Base-by-base conservation (phyloP, 1,139 yeast genomes). In the Meyerozyma guilliermondii region DNA sequence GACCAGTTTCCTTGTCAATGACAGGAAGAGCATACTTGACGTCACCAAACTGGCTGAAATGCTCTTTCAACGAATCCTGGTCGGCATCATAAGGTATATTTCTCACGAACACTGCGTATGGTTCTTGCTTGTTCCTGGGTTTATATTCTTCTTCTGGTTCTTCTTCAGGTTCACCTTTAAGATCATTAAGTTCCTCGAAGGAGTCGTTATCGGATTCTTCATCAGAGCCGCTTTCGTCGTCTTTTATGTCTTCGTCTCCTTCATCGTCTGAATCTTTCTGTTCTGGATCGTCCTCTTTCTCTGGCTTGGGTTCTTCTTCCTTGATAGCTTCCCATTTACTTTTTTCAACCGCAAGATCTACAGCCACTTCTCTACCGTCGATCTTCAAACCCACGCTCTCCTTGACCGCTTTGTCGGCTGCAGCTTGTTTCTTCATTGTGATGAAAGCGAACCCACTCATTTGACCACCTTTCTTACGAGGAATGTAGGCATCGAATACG, bases 381-480 rank as follows among this genome's bases (percentile, higher is more conserved):
- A 94, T 86, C 63, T 87, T 82, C 54, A 91, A 66, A 5, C 87
- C 95, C 41, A 65, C 68, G 24, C 82, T 73, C 35, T 76, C 89
- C 52, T 86, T 85, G 30, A 91, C 81, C 1, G 97, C 98, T 45
- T 69, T 74, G 55, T 80, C 83, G 39, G 98, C 98, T 50, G 86
- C 82, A 26, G 79, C 68, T 47, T 81, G 74, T 58, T 84, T 87
- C 59, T 81, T 81, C 96, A 94, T 87, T 1, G 94, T 84, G 17
- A 92, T 91, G 63, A 92, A 94, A 0, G 91, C 99, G 74, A 92
- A 92, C 9, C 98, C 98, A 50, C 86, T 73, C 94, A 92, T 86
- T 60, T 78, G 83, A 10, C 97, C 96, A 41, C 89, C 95, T 42
- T 78, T 76, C 57, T 87, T 87, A 56, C 87, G 80, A 33, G 98